Evolutionary conservation across 2,329 filamentous ascomycete genomes (phyloP), one percentile per base, ranked within the genome.

Genomic region (Aspergillus pseudoviridinutans): DNA sequence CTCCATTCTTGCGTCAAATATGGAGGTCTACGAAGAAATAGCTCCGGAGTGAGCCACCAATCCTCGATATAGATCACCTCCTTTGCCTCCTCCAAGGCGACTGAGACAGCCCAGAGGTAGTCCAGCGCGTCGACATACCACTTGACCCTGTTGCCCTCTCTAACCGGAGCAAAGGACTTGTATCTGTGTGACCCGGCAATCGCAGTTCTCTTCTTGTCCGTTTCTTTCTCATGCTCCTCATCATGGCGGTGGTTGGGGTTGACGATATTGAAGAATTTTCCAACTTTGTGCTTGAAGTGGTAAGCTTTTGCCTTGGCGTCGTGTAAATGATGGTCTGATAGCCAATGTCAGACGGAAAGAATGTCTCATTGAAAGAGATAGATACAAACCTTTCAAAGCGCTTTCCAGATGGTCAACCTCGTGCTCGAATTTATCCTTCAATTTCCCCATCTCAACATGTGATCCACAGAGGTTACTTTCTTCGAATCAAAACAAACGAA

Each of bases 51-150:
- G 14, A 97, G 79, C 94, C 94, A 97, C 94, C 93, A 99, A 70
- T 97, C 94, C 58, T 83, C 89, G 64, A 99, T 95, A 74, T 97
- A 99, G 66, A 99, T 97, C 49, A 89, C 88, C 76, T 97, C 93
- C 68, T 89, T 89, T 41, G 94, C 94, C 58, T 87, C 82, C 62
- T 97, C 92, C n/a, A 97, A 81, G 0, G 92, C 93, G 35, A 88
- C 86, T 0, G 92, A 95, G 10, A 99, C 92, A 20, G 94, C 88
- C 87, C 92, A 96, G 73, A 94, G 95, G 75, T 99, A 99, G 76
- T 97, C 90, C 60, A 92, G 83, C 3, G 92, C 94, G 71, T 97
- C 94, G 10, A 97, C 91, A 75, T 97, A 97, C 92, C 93, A 99
- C 78, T 97, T 97, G 71, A 94, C 82, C 57, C 89, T 81, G 73